Percentiles rank a stretch among this genome's conserved stretches.
Conservation (phyloP, 1,139 yeast genomes). For the Suhomyces guaymorum region DNA sequence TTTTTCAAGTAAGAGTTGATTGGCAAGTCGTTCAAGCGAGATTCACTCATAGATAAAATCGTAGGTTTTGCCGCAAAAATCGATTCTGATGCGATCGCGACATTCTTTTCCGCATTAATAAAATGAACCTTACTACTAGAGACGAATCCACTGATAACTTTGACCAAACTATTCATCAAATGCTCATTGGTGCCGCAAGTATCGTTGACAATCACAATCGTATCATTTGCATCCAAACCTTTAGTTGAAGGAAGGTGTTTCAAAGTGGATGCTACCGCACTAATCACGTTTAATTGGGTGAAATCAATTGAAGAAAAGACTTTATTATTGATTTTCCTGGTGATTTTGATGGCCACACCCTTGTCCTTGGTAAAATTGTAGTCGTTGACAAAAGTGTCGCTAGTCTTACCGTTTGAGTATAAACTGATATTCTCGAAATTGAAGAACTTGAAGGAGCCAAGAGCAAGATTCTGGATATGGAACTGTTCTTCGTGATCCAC, state of each 20-base stretch:
- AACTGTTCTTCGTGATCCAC: conserved; percentile 12
- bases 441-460: conserved; percentile 2
- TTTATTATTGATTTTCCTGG: conserved; percentile 22
- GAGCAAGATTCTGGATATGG: conserved; percentile 6
- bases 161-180: conserved; percentile 29
- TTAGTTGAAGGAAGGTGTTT: conserved; percentile 56
- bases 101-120: conserved; percentile 11
- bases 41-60: conserved; percentile 24
- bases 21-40: conserved; percentile 14
- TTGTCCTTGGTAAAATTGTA: conserved; percentile 39
- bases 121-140: conserved; percentile 22
- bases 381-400: conserved; percentile 24
- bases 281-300: conserved; percentile 62
- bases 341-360: conserved; percentile 38
- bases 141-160: conserved; percentile 34
- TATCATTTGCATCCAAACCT: conserved; percentile 42
- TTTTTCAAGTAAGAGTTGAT: conserved; percentile 7
- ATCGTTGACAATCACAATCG: conserved; percentile 35
- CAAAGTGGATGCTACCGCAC: conserved; percentile 62
- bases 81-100: conserved; percentile 13
- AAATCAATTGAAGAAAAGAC: conserved; percentile 36
- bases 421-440: conserved; percentile 8
- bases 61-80: conserved; percentile 24
- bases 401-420: conserved; percentile 6
- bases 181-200: conserved; percentile 20